phyloP scores from a whole-genome alignment of 2,329 filamentous ascomycete species.

The Colletotrichum sojae region DNA sequence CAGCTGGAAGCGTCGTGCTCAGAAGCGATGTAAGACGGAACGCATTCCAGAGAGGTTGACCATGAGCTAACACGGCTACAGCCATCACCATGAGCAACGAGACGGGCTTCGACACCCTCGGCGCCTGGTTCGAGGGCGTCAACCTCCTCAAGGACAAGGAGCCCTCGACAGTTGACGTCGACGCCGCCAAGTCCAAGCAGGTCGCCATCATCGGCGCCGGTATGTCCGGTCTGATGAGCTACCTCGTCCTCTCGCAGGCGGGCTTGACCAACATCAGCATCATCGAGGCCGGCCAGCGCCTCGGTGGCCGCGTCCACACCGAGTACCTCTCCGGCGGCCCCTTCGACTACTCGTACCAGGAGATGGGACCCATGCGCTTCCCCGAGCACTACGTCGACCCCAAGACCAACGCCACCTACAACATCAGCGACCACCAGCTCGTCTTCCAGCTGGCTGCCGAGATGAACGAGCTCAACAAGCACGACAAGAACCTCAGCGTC shows the following conservation, averaged over 20 bases:
- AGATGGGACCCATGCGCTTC: slow-evolving; percentile 77
- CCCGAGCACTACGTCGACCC: slow-evolving; percentile 66
- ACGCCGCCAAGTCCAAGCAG: slow-evolving; percentile 68
- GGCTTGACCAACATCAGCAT: slow-evolving; percentile 74
- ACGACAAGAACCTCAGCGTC: slow-evolving; percentile 62
- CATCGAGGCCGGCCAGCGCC: slow-evolving; percentile 70
- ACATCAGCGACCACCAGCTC: slow-evolving; percentile 74
- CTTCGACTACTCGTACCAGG: slow-evolving; percentile 76
- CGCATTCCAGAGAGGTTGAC: slow-evolving; percentile 1
- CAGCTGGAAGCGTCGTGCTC: slow-evolving; percentile 44
- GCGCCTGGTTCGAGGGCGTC: slow-evolving; percentile 78
- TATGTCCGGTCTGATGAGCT: slow-evolving; percentile 75
- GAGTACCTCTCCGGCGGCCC: slow-evolving; percentile 72
- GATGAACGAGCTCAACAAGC: slow-evolving; percentile 72
- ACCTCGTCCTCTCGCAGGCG: slow-evolving; percentile 62
- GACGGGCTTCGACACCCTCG: slow-evolving; percentile 61
- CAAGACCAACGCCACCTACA: slow-evolving; percentile 67
- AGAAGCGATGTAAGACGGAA: slow-evolving; percentile 38
- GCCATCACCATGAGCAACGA: slow-evolving; percentile 64
- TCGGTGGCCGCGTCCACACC: slow-evolving; percentile 76
- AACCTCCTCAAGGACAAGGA: slow-evolving; percentile 69
- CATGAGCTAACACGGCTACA: slow-evolving; percentile 43
- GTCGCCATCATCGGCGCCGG: slow-evolving; percentile 77
- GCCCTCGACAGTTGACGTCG: slow-evolving; percentile 65
- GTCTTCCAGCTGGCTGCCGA: slow-evolving; percentile 74